Percentiles rank a stretch among this genome's conserved stretches.
These are phyloP conservation scores for Cordia subcordata DNA, from an alignment of 257 asterid genomes.

Conservation along the genomic window DNA sequence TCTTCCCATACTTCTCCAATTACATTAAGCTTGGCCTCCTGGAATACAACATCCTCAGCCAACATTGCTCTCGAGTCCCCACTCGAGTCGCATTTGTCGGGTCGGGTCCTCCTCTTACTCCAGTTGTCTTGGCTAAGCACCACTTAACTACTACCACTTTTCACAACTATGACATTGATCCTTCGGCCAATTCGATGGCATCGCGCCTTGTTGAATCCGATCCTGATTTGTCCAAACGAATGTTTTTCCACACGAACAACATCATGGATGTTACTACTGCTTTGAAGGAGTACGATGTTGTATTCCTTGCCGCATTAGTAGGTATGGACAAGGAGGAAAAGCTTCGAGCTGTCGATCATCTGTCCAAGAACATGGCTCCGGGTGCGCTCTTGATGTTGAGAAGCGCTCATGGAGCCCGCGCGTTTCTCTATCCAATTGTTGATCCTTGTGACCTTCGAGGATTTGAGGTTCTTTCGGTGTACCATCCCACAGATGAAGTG, in stretches of 20 bases:
- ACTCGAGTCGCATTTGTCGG: slow-evolving; percentile 59
- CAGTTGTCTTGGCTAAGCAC: slow-evolving; percentile 59
- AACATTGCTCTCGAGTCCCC: slow-evolving; percentile 28
- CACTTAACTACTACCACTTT: slow-evolving; percentile 46
- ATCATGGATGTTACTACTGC: slow-evolving; percentile 44
- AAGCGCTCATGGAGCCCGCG: slow-evolving; percentile 90
- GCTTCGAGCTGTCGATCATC: slow-evolving; percentile 42
- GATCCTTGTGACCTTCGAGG: slow-evolving; percentile 63
- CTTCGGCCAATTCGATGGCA: slow-evolving; percentile 55
- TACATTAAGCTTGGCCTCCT: slow-evolving; percentile 64
- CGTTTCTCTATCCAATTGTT: slow-evolving; percentile 73
- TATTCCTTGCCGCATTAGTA: slow-evolving; percentile 80
- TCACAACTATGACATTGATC: slow-evolving; percentile 69
- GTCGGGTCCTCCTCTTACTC: slow-evolving; percentile 83
- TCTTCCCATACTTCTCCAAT: slow-evolving; percentile 66
- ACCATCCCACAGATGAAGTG: slow-evolving; percentile 86
- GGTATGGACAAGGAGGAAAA: slow-evolving; percentile 79
- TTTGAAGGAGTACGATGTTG: slow-evolving; percentile 42
- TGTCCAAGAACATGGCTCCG: slow-evolving; percentile 55
- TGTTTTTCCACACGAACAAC: slow-evolving; percentile 52
- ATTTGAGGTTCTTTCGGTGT: slow-evolving; percentile 68
- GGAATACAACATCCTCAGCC: slow-evolving; percentile 50
- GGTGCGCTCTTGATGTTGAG: slow-evolving; percentile 79
- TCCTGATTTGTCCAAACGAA: slow-evolving; percentile 42
- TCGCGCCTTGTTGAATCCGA: slow-evolving; percentile 40